Evolutionary conservation across 2,329 filamentous ascomycete genomes (phyloP).

Genomic region (Lecanicillium sp.): DNA sequence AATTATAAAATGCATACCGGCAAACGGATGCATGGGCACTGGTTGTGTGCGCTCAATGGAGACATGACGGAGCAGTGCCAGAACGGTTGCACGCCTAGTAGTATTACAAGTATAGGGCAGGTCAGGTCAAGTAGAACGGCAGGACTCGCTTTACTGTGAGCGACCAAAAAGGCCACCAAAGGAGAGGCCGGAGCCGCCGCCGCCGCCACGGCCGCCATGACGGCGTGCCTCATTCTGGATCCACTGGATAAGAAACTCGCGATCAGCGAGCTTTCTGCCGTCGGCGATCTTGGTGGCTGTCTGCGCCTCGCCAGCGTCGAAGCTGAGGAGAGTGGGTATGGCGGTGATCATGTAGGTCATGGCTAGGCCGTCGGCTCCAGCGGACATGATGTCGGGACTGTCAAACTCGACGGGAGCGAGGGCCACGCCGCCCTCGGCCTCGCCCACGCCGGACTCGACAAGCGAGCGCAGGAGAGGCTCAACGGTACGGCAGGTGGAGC

Average conservation of each 20-base stretch:
- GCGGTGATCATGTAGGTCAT: slow-evolving; percentile 53
- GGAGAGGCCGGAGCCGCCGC: slow-evolving; percentile 31
- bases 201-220: slow-evolving; percentile 39
- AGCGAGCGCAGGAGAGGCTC: slow-evolving; percentile 43
- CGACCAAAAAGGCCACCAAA: slow-evolving; percentile 39
- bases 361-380: slow-evolving; percentile 33
- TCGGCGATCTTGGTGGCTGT: slow-evolving; percentile 43
- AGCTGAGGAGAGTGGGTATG: slow-evolving; percentile 52
- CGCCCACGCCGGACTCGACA: slow-evolving; percentile 45
- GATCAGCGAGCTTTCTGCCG: slow-evolving; percentile 41
- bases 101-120: neutral
- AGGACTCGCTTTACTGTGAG: neutral
- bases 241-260: slow-evolving; percentile 48
- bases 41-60: too few species aligned
- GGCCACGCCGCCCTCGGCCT: slow-evolving; percentile 50
- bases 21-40: too few species aligned
- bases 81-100: too few species aligned
- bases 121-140: neutral
- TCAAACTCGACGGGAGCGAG: slow-evolving; percentile 52
- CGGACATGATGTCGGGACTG: slow-evolving; percentile 48
- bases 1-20: too few species aligned
- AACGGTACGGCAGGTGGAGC: slow-evolving; percentile 46
- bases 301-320: slow-evolving; percentile 50
- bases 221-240: slow-evolving; percentile 44
- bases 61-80: too few species aligned